Evolutionary conservation across 2,329 filamentous ascomycete genomes (phyloP).

Genomic region (Alternaria brassicae): DNA sequence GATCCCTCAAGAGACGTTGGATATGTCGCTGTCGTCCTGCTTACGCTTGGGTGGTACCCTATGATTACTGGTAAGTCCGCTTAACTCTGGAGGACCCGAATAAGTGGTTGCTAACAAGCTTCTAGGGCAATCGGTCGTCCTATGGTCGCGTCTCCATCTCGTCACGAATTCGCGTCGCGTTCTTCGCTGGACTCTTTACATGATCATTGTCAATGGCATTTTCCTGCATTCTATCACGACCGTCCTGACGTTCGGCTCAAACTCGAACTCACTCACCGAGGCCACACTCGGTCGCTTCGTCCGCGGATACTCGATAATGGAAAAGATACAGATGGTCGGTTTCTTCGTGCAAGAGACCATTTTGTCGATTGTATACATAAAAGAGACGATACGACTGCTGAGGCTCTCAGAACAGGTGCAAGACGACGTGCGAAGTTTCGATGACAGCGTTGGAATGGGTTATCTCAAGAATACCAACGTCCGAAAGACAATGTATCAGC

Average conservation of each 20-base stretch:
- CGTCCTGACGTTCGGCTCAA: conserved; percentile 63
- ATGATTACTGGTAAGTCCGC: conserved; percentile 60
- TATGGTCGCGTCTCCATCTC: conserved; percentile 69
- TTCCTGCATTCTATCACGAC: conserved; percentile 63
- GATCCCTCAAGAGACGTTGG: conserved; percentile 32
- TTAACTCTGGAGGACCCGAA: not conserved
- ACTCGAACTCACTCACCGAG: conserved; percentile 42
- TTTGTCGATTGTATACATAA: conserved; percentile 58
- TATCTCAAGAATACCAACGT: conserved; percentile 31
- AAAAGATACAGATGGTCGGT: conserved; percentile 55
- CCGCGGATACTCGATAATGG: conserved; percentile 52
- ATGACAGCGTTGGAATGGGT: conserved; percentile 30
- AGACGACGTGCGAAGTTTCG: conserved; percentile 41
- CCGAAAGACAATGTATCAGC: conserved; percentile 46
- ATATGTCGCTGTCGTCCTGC: conserved; percentile 54
- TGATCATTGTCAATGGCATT: conserved; percentile 65
- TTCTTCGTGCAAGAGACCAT: conserved; percentile 54
- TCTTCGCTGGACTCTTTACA: conserved; percentile 60
- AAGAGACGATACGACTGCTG: conserved; percentile 60
- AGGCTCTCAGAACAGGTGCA: conserved; percentile 35
- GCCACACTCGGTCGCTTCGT: conserved; percentile 38
- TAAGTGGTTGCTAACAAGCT: not conserved
- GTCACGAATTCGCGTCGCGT: conserved; percentile 60
- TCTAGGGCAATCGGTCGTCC: conserved; percentile 63
- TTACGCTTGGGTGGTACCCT: conserved; percentile 62